phyloP scores from a whole-genome alignment of 2,329 filamentous ascomycete genomes.

The Cladosporium sphaerospermum region DNA sequence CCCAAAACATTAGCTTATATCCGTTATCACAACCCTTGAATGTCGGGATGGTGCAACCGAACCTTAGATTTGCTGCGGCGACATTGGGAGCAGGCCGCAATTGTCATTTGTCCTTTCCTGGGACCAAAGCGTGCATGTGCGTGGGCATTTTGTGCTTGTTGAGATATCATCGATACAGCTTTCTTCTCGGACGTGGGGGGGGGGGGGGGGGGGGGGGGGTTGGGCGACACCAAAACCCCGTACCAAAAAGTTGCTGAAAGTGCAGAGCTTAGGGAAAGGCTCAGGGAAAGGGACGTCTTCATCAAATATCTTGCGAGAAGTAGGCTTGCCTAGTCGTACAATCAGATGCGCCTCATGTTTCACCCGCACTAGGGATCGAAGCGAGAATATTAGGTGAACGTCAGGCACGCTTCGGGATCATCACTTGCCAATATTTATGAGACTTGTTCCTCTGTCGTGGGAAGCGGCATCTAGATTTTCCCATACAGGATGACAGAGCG shows the following conservation, averaged over 20 bases:
- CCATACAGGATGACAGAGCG: not conserved
- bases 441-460: not conserved
- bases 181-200: not conserved
- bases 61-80: not conserved
- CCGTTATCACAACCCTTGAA: not conserved
- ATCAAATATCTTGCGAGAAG: not conserved
- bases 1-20: not conserved
- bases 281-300: not conserved
- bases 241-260: not conserved
- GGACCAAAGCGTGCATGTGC: not conserved
- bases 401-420: not conserved
- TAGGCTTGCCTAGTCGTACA: not conserved
- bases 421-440: not conserved
- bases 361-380: not conserved
- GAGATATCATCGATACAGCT: not conserved
- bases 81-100: not conserved
- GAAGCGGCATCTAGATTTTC: not conserved
- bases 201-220: no score
- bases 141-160: not conserved
- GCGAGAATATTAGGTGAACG: not conserved
- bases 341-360: not conserved
- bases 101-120: not conserved
- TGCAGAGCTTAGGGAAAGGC: not conserved
- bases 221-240: not conserved
- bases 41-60: not conserved